These are phyloP conservation scores for Pulveroboletus frians DNA, from an alignment of 768 basidiomycete genomes.

Conservation along the genomic window DNA sequence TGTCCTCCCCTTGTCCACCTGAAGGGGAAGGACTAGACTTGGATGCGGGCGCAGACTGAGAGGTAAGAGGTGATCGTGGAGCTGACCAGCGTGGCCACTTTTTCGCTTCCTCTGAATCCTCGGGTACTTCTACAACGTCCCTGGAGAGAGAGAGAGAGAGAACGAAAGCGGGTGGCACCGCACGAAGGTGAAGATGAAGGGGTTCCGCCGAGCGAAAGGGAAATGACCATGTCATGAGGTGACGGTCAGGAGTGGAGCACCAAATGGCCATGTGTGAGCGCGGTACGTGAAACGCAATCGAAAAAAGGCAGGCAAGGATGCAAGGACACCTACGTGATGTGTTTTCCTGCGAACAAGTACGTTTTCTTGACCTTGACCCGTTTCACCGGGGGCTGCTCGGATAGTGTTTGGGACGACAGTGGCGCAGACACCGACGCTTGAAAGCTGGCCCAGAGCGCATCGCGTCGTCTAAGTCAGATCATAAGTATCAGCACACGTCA, in stretches of 20 bases:
- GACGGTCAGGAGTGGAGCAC: not conserved
- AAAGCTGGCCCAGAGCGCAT: slow-evolving; percentile 64
- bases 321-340: slow-evolving; percentile 52
- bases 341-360: slow-evolving; percentile 74
- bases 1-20: not conserved
- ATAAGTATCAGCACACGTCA: not conserved
- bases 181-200: not conserved
- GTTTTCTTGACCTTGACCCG: slow-evolving; percentile 65
- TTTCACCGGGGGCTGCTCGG: slow-evolving; percentile 24
- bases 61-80: not conserved
- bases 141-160: slow-evolving; percentile 32
- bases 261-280: not conserved
- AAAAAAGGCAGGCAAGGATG: too few relatives aligned
- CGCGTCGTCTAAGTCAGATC: slow-evolving; percentile 43
- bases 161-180: not conserved
- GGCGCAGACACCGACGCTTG: slow-evolving; percentile 51
- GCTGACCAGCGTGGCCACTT: slow-evolving; percentile 60
- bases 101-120: slow-evolving; percentile 68
- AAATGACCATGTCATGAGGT: not conserved
- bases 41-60: not conserved
- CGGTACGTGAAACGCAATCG: not conserved
- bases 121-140: slow-evolving; percentile 68
- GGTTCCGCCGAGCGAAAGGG: not conserved
- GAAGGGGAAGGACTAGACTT: slow-evolving; percentile 6
- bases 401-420: not conserved